A percentile compares a stretch with the other conserved stretches of the same genome.
phyloP scores from a whole-genome alignment of 2,329 filamentous ascomycete genomes.

The Botrytis sinoallii region DNA sequence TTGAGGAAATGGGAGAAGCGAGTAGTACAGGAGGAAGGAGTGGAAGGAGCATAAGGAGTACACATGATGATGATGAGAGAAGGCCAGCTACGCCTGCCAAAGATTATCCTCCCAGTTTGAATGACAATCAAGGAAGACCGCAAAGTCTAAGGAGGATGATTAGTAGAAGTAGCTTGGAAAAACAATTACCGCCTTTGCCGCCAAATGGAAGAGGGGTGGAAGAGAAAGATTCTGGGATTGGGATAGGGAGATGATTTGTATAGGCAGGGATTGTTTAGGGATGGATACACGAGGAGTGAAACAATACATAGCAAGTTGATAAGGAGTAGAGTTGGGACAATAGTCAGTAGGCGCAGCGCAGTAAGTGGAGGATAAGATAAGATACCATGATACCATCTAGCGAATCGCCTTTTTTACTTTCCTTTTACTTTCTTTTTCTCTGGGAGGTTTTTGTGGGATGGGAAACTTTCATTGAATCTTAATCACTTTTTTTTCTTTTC shows the following conservation, averaged over 20 bases:
- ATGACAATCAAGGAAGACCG: conserved; percentile 13
- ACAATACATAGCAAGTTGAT: not conserved
- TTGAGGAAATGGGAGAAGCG: conserved; percentile 84
- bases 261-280: not conserved
- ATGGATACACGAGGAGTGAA: not conserved
- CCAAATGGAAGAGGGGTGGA: conserved; percentile 2
- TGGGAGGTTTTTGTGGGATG: not conserved
- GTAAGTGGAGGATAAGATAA: conserved; percentile 6
- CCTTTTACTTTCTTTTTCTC: not conserved
- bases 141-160: conserved; percentile 32
- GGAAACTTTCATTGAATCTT: not conserved
- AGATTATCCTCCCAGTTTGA: conserved; percentile 21
- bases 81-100: conserved; percentile 30
- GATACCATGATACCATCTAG: conserved; percentile 21
- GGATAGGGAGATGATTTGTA: not conserved
- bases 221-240: conserved; percentile 4
- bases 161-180: conserved; percentile 58
- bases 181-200: conserved; percentile 58
- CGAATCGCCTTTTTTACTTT: conserved; percentile 9
- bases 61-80: conserved; percentile 35
- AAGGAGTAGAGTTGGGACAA: not conserved
- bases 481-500: not conserved
- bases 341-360: not conserved
- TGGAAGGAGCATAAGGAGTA: conserved; percentile 44
- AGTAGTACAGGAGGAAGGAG: conserved; percentile 62